Percentiles rank a stretch among this genome's conserved stretches.
Evolutionary conservation across 352 stramenopile species (phyloP).

Genomic region (Nothophytophthora sp.): DNA sequence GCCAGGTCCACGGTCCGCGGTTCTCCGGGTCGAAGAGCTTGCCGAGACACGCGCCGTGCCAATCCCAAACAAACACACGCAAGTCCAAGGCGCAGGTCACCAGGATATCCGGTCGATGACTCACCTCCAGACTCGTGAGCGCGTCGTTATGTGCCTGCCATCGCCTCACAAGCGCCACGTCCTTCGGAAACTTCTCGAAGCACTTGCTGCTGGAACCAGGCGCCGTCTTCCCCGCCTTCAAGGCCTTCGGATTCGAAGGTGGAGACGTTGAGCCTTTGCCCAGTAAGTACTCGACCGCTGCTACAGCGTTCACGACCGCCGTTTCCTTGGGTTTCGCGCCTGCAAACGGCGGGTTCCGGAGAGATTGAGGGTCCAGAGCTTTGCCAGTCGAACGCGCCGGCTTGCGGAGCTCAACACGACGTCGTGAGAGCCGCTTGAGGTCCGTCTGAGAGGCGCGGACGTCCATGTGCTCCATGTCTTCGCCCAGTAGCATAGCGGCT

Average conservation of each 20-base stretch:
- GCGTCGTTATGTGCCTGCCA: constrained; percentile 57
- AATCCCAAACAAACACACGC: constrained; percentile 71
- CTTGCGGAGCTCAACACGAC: too few species aligned
- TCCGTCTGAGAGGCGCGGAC: constrained; percentile 41
- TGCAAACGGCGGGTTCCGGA: neutral
- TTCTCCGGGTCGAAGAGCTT: constrained; percentile 73
- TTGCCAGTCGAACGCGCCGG: too few species aligned
- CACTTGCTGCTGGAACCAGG: too few species aligned
- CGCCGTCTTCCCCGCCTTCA: too few species aligned
- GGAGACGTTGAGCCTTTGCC: constrained; percentile 12
- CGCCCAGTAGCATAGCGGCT: constrained; percentile 30
- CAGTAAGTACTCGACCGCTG: constrained; percentile 49
- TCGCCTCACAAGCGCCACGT: constrained; percentile 35
- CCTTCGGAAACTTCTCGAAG: constrained; percentile 19
- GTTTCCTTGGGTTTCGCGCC: constrained; percentile 22
- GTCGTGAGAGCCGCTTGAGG: constrained; percentile 37
- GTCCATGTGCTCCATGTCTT: constrained; percentile 35
- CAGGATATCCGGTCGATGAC: constrained; percentile 58
- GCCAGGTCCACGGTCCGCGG: constrained; percentile 42
- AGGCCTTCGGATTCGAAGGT: constrained; percentile 1
- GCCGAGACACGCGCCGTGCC: constrained; percentile 55
- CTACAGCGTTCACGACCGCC: constrained; percentile 35
- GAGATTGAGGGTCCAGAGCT: constrained; percentile 1
- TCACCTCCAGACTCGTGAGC: constrained; percentile 60
- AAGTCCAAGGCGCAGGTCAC: constrained; percentile 68